These are phyloP conservation scores for Claviceps paspali DNA, from an alignment of 2,329 filamentous ascomycete species.

Conservation along the genomic window DNA sequence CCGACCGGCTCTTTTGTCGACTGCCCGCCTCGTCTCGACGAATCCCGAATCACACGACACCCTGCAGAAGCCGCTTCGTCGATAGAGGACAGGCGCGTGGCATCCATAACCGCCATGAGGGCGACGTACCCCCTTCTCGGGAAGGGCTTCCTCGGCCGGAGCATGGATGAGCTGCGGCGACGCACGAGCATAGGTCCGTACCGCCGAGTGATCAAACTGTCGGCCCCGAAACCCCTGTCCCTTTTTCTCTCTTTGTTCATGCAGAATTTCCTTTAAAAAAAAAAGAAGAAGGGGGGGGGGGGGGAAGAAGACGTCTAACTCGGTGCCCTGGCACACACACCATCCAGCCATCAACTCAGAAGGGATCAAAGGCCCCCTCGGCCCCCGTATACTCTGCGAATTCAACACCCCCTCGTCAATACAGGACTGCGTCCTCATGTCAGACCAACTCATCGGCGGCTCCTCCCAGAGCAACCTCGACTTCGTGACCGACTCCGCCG, in stretches of 20 bases:
- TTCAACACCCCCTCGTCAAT: conserved; percentile 40
- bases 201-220: no score
- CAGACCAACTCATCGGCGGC: conserved; percentile 74
- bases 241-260: background rate
- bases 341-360: conserved; percentile 50
- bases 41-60: no score
- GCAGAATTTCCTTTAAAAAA: no score
- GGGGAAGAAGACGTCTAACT: no score
- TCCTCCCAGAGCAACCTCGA: conserved; percentile 64
- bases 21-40: no score
- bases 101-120: conserved; percentile 30
- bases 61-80: no score
- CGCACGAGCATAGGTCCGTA: conserved; percentile 36
- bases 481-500: conserved; percentile 25
- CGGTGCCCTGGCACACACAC: no score
- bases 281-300: no score
- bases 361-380: conserved; percentile 47
- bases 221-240: no score
- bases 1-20: no score
- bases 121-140: conserved; percentile 25
- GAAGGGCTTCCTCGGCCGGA: conserved; percentile 42
- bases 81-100: no score
- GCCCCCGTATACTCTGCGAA: conserved; percentile 47
- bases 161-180: conserved; percentile 43
- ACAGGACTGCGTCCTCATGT: conserved; percentile 58